A percentile compares a stretch with the other conserved stretches of the same genome.
These are phyloP conservation scores for Backusella psychrophila DNA, from an alignment of 192 early-diverging fungal genomes.

Conservation along the genomic window DNA sequence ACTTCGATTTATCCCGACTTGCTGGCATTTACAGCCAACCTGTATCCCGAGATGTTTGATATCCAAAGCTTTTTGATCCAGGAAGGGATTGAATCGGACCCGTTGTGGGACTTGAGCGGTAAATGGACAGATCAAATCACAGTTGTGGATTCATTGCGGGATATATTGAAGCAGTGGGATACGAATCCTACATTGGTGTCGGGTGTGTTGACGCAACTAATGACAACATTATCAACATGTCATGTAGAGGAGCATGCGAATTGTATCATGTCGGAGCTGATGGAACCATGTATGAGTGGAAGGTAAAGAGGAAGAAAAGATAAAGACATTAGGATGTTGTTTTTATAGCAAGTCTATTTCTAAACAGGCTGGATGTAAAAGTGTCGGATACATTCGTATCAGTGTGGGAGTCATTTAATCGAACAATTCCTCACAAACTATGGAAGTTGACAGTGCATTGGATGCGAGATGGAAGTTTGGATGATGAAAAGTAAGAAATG, in stretches of 20 bases:
- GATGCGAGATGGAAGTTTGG: background rate
- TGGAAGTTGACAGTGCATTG: constrained; percentile 32
- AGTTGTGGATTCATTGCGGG: background rate
- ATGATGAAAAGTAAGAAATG: background rate
- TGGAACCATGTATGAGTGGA: constrained; percentile 23
- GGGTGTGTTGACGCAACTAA: constrained; percentile 12
- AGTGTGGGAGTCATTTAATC: constrained; percentile 36
- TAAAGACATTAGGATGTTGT: background rate
- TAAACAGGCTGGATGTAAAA: background rate
- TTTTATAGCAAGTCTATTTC: background rate
- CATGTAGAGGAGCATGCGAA: constrained; percentile 11
- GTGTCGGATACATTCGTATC: constrained; percentile 23
- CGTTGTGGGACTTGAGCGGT: background rate
- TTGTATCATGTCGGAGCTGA: constrained; percentile 4
- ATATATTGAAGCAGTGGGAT: constrained; percentile 5
- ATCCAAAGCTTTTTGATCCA: constrained; percentile 28
- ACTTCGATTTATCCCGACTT: constrained; percentile 39
- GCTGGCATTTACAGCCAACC: constrained; percentile 25
- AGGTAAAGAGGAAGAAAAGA: background rate
- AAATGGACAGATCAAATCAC: background rate
- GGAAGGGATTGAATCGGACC: constrained; percentile 18
- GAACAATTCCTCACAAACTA: constrained; percentile 29
- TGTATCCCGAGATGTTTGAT: constrained; percentile 41
- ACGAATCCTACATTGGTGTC: background rate
- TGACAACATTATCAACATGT: constrained; percentile 9